Evolutionary conservation across 106 monocot genomes (phyloP).

Genomic region (Acorus calamus): DNA sequence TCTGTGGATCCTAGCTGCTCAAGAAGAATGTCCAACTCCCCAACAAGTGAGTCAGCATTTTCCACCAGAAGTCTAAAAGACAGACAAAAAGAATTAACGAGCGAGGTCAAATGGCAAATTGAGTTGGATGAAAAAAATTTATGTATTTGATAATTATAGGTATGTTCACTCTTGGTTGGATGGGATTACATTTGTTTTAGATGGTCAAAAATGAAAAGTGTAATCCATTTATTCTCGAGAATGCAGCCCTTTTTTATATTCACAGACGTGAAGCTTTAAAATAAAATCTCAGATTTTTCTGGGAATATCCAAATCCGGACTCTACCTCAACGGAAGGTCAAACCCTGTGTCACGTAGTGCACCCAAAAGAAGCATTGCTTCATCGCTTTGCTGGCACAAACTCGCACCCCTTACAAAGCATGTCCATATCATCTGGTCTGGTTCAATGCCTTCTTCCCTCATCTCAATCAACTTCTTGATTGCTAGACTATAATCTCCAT

Average conservation of each 20-base stretch:
- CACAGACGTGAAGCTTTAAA: too few relatives aligned
- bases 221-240: too few relatives aligned
- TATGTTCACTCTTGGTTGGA: too few relatives aligned
- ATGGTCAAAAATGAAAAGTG: too few relatives aligned
- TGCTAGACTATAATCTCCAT: conserved; percentile 58
- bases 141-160: too few relatives aligned
- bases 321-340: conserved; percentile 81
- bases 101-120: neutral
- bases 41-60: conserved; percentile 41
- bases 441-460: conserved; percentile 66
- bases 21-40: conserved; percentile 56
- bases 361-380: conserved; percentile 54
- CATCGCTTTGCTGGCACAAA: conserved; percentile 58
- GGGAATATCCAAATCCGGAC: neutral
- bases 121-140: neutral
- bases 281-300: too few relatives aligned
- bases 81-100: neutral
- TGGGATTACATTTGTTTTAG: too few relatives aligned
- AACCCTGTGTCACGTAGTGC: conserved; percentile 55
- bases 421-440: conserved; percentile 93
- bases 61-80: conserved; percentile 50
- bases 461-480: conserved; percentile 62
- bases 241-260: too few relatives aligned
- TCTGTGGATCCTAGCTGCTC: conserved; percentile 42
- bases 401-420: conserved; percentile 91